Percentiles rank a stretch among this genome's conserved stretches.
These are phyloP conservation scores for Scytalidium lignicola DNA, from an alignment of 2,329 filamentous ascomycete species.

Conservation along the genomic window DNA sequence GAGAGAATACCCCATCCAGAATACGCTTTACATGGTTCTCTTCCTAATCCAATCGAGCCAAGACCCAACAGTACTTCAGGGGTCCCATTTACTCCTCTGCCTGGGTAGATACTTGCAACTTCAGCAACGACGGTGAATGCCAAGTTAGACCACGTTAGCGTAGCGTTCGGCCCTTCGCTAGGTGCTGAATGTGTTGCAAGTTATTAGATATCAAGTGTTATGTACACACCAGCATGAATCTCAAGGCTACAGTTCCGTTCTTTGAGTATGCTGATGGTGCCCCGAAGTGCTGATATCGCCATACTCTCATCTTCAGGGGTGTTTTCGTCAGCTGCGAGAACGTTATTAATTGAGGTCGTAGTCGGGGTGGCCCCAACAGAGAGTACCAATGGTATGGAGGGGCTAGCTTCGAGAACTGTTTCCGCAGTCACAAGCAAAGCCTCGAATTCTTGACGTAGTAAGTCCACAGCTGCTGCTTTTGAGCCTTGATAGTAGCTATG, in stretches of 20 bases:
- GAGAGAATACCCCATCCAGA: constrained; percentile 65
- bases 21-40: constrained; percentile 69
- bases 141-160: constrained; percentile 42
- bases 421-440: constrained; percentile 43
- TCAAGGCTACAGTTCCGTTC: constrained; percentile 48
- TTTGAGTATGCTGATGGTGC: constrained; percentile 34
- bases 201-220: constrained; percentile 73
- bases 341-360: constrained; percentile 59
- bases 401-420: constrained; percentile 20
- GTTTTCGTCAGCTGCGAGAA: constrained; percentile 27
- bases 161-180: constrained; percentile 16
- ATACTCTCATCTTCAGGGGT: constrained; percentile 19
- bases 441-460: constrained; percentile 55
- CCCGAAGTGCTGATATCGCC: constrained; percentile 34
- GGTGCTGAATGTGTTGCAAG: constrained; percentile 63
- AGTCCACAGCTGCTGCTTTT: constrained; percentile 52
- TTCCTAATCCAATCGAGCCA: constrained; percentile 64
- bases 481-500: constrained; percentile 59
- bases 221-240: constrained; percentile 73
- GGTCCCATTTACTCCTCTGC: constrained; percentile 41
- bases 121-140: constrained; percentile 67
- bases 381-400: constrained; percentile 39
- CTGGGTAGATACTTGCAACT: constrained; percentile 62
- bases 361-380: constrained; percentile 77
- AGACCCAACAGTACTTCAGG: constrained; percentile 65